These are phyloP conservation scores for Entomortierella chlamydospora DNA, from an alignment of 192 early-diverging fungal species.

Conservation along the genomic window DNA sequence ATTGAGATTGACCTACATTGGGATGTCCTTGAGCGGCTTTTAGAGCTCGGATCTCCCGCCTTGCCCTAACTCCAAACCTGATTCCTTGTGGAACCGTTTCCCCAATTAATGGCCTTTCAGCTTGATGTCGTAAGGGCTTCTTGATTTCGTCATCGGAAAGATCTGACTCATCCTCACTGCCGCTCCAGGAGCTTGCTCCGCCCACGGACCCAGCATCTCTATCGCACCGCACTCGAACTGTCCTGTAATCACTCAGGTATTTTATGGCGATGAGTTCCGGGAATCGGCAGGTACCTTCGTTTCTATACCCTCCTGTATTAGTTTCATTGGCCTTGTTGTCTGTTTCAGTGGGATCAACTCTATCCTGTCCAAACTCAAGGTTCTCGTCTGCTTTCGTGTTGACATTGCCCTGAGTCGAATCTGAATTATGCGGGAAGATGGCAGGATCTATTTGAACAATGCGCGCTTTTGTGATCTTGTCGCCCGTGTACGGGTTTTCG, in stretches of 20 bases:
- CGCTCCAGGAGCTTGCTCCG: background rate
- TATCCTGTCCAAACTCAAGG: background rate
- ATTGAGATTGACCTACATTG: slow-evolving; percentile 18
- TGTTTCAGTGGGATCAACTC: background rate
- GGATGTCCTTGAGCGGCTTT: slow-evolving; percentile 44
- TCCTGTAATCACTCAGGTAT: slow-evolving; percentile 32
- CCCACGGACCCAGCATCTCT: background rate
- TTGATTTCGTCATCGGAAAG: background rate
- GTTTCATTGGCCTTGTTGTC: background rate
- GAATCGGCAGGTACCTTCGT: background rate
- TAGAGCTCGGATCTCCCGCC: slow-evolving; percentile 36
- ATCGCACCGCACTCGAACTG: background rate
- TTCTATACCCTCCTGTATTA: background rate
- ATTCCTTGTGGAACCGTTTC: slow-evolving; percentile 4
- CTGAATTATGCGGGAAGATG: background rate
- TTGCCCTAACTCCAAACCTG: slow-evolving; percentile 37
- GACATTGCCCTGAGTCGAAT: background rate
- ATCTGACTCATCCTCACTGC: slow-evolving; percentile 12
- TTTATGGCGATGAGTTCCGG: slow-evolving; percentile 38
- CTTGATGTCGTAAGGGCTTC: background rate
- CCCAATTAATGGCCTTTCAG: slow-evolving; percentile 9
- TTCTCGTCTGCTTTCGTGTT: background rate
- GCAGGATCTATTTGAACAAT: slow-evolving; percentile 20
- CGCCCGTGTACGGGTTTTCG: slow-evolving; percentile 52
- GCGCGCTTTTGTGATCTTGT: slow-evolving; percentile 38